Evolutionary conservation across 2,329 filamentous ascomycete species (phyloP).

Genomic region (Sarocladium strictum): DNA sequence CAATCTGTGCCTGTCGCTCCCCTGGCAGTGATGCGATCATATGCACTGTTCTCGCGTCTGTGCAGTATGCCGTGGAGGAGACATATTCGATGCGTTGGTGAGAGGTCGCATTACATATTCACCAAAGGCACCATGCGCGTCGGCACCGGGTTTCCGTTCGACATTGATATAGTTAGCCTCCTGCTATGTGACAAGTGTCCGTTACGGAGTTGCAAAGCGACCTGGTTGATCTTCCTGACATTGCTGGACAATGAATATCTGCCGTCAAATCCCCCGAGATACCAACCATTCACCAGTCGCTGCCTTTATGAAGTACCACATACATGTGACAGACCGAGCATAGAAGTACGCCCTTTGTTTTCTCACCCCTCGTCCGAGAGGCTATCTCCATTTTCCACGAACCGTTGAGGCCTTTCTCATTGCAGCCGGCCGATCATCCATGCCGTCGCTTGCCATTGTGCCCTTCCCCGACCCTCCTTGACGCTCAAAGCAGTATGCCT

Average conservation of each 20-base stretch:
- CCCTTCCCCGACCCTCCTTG: neutral
- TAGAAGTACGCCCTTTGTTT: neutral
- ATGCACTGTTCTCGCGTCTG: neutral
- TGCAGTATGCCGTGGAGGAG: neutral
- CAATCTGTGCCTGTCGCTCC: too few relatives aligned
- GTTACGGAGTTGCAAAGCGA: neutral
- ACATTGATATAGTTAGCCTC: neutral
- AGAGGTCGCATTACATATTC: neutral
- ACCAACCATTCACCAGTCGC: neutral
- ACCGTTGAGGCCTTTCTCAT: neutral
- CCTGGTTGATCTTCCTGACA: neutral
- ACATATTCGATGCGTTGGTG: neutral
- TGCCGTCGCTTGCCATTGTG: neutral
- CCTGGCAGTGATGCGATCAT: neutral
- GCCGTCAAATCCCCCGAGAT: constrained; percentile 4
- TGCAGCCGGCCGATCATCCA: neutral
- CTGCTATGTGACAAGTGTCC: neutral
- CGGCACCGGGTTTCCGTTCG: neutral
- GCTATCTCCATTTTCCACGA: constrained; percentile 3
- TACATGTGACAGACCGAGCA: neutral
- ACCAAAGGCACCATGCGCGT: neutral
- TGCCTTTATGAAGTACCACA: neutral
- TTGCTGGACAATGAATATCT: neutral
- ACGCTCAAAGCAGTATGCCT: constrained; percentile 2
- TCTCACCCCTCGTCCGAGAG: neutral